Evolutionary conservation across 192 early-diverging fungal genomes (phyloP), one percentile per base, ranked within the genome.

Genomic region (Coemansia sp.): DNA sequence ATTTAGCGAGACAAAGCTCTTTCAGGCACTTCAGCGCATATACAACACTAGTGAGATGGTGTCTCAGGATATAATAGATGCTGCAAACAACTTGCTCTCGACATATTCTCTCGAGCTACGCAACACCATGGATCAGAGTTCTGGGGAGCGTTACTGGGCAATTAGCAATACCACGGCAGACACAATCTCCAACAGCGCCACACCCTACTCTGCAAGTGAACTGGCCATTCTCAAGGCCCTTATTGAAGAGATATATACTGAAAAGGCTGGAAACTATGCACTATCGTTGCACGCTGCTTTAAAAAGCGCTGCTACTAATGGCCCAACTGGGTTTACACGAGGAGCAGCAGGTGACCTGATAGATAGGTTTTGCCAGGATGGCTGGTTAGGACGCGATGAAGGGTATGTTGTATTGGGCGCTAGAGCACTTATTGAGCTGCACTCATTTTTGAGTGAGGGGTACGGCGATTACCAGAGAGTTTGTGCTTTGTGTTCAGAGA

Each of bases 141-240:
- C 22, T 10, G 68, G 68, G 0, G 47, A 11, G 2, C 50, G 60
- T 13, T 20, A 35, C 15, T 71, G 60, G 60, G 68, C 68, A 17
- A 32, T 71, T 1, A 51, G 46, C 23, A 71, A 64, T 37, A 64
- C 56, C 42, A 71, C 57, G 17, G 68, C 68, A 5, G 68, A 71
- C 23, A 25, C 38, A 2, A 64, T 59, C 5, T 40, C 56, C 2
- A 59, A 26, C 1, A 38, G 47, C 1, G 61, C 61, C 4, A 64
- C 68, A 0, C 52, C 68, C 7, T 72, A 64, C 23, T 40, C 35
- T 0, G 32, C 61, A 5, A 28, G 33, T 3, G 56, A 60, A 39
- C 53, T 72, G 7, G 26, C 41, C 4, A 48, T 56, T 20, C 57
- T 72, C 9, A 64, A 64, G 2, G 40, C 53, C 6, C 57, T 72